Conservation (phyloP, 306 rosid species). For the Pterocarpus macrocarpus region DNA sequence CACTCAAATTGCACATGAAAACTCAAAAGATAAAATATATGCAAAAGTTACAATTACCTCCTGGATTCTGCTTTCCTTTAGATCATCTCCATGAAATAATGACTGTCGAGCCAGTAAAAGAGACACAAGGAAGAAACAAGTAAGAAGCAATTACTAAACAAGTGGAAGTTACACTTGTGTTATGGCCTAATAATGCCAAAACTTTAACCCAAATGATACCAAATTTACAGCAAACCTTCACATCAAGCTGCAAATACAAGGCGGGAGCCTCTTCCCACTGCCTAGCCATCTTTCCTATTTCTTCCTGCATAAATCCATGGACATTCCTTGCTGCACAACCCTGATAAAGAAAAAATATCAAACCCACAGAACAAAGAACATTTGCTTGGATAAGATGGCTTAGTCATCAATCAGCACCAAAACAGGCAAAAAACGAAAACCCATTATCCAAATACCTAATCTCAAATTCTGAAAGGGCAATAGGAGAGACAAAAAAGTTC, state of each 20-base stretch:
- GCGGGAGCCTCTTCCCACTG: constrained; percentile 95
- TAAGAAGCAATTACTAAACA: constrained; percentile 24
- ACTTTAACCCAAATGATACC: constrained; percentile 34
- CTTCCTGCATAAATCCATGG: constrained; percentile 81
- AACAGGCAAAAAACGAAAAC: constrained; percentile 36
- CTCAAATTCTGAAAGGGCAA: constrained; percentile 11
- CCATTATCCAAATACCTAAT: constrained; percentile 13
- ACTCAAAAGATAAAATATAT: constrained; percentile 16
- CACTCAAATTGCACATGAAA: constrained; percentile 26
- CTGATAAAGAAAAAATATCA: constrained; percentile 56
- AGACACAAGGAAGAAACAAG: constrained; percentile 49
- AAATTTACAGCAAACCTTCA: constrained; percentile 67
- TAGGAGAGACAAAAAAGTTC: constrained; percentile 3
- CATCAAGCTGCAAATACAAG: constrained; percentile 81
- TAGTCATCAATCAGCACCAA: constrained; percentile 32
- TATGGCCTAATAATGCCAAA: constrained; percentile 25
- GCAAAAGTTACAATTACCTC: constrained; percentile 68
- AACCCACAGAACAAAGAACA: constrained; percentile 31
- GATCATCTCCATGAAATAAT: constrained; percentile 85
- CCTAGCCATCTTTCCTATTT: constrained; percentile 78
- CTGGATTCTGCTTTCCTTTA: constrained; percentile 81
- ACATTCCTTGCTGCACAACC: constrained; percentile 99
- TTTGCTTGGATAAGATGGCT: constrained; percentile 28
- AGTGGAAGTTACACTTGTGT: constrained; percentile 12
- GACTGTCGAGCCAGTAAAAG: constrained; percentile 66